phyloP scores from a whole-genome alignment of 169 alveolate genomes.

The Babesia caballi region DNA sequence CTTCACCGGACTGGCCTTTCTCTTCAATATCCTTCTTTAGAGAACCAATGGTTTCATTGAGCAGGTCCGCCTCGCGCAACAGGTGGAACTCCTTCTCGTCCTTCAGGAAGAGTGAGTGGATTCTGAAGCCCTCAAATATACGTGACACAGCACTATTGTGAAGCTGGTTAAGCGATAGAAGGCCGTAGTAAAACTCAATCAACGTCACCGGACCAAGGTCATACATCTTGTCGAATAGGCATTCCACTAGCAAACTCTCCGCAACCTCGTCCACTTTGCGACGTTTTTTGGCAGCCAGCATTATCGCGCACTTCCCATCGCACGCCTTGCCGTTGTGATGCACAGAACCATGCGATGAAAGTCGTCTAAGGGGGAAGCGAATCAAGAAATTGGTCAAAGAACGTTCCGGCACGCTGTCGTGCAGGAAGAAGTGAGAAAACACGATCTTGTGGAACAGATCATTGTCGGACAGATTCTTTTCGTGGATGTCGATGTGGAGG shows the following conservation, averaged over 20 bases:
- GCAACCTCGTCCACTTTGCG: slow-evolving; percentile 29
- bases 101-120: slow-evolving; percentile 12
- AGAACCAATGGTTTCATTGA: background rate
- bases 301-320: slow-evolving; percentile 17
- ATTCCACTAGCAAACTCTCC: slow-evolving; percentile 34
- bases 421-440: slow-evolving; percentile 13
- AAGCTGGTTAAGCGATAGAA: slow-evolving; percentile 44
- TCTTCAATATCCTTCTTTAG: slow-evolving; percentile 1
- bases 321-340: slow-evolving; percentile 33
- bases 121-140: slow-evolving; percentile 17
- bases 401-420: background rate
- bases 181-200: slow-evolving; percentile 39
- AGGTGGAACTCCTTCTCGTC: slow-evolving; percentile 21
- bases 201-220: slow-evolving; percentile 43
- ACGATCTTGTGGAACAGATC: slow-evolving; percentile 29
- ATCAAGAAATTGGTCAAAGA: background rate
- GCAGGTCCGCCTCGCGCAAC: slow-evolving; percentile 4
- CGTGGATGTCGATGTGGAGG: slow-evolving; percentile 33
- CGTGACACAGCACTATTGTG: slow-evolving; percentile 2
- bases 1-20: slow-evolving; percentile 5
- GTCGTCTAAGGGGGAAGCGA: background rate
- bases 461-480: slow-evolving; percentile 8
- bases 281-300: background rate
- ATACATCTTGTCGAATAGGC: slow-evolving; percentile 44
- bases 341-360: slow-evolving; percentile 4